phyloP scores from a whole-genome alignment of 192 early-diverging fungal species.

The Allomyces arbusculus region DNA sequence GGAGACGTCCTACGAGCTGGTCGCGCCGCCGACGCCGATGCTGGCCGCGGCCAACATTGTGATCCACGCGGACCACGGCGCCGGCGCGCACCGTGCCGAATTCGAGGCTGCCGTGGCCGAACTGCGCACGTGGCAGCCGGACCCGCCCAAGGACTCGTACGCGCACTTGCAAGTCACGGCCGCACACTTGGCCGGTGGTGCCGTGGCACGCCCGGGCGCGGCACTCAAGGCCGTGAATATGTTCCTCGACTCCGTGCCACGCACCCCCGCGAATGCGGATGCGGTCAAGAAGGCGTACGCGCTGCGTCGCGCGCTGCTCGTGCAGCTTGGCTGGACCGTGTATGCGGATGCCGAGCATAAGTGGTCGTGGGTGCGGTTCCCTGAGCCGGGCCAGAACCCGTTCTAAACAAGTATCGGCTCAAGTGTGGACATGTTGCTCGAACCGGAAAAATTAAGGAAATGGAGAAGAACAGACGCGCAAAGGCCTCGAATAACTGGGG shows the following conservation, averaged over 20 bases:
- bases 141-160: constrained; percentile 25
- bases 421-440: too few species aligned
- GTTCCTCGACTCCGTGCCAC: constrained; percentile 38
- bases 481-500: too few species aligned
- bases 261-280: constrained; percentile 22
- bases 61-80: constrained; percentile 4
- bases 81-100: constrained; percentile 9
- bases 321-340: constrained; percentile 41
- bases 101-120: constrained; percentile 37
- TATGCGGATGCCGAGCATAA: constrained; percentile 33
- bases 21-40: constrained; percentile 18
- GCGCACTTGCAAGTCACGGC: constrained; percentile 31
- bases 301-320: constrained; percentile 31
- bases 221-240: constrained; percentile 54
- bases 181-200: constrained; percentile 30
- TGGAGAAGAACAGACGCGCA: too few species aligned
- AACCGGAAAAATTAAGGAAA: too few species aligned
- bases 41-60: constrained; percentile 18
- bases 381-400: constrained; percentile 4
- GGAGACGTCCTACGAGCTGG: constrained; percentile 7
- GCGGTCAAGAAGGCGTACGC: constrained; percentile 31
- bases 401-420: constrained; percentile 5
- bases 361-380: constrained; percentile 6
- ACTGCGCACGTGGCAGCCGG: constrained; percentile 37
- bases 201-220: constrained; percentile 27